Evolutionary conservation across 2,329 filamentous ascomycete species (phyloP).

Genomic region (Alternaria panax): DNA sequence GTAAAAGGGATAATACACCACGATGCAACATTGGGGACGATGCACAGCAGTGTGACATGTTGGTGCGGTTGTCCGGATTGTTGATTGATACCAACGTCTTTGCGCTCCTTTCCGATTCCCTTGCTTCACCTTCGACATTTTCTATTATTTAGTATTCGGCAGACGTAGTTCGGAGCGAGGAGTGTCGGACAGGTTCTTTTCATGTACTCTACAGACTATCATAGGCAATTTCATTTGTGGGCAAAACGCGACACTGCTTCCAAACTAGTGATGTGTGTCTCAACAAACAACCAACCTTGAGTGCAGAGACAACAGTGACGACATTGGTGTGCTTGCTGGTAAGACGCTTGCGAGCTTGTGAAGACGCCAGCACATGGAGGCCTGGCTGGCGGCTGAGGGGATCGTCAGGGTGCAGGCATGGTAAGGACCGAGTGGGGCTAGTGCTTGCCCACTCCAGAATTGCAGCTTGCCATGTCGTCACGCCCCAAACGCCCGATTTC

Average conservation of each 20-base stretch:
- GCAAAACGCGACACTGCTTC: conserved; percentile 10
- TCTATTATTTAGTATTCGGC: conserved; percentile 50
- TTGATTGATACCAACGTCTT: conserved; percentile 56
- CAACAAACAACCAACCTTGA: background rate
- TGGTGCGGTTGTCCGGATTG: conserved; percentile 50
- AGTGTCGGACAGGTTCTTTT: conserved; percentile 45
- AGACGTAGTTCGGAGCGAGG: conserved; percentile 45
- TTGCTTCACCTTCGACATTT: conserved; percentile 42
- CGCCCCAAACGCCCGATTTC: conserved; percentile 40
- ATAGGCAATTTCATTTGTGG: conserved; percentile 52
- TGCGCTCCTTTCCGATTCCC: conserved; percentile 49
- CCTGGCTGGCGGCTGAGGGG: conserved; percentile 31
- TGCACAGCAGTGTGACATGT: conserved; percentile 44
- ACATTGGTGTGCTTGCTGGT: conserved; percentile 11
- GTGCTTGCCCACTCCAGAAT: conserved; percentile 29
- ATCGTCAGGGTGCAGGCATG: conserved; percentile 38
- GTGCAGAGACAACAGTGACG: conserved; percentile 11
- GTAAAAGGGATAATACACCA: conserved; percentile 48
- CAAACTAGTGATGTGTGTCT: conserved; percentile 3
- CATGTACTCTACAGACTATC: conserved; percentile 53
- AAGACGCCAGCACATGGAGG: conserved; percentile 18
- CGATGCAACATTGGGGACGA: conserved; percentile 39
- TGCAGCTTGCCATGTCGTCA: conserved; percentile 46
- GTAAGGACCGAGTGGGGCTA: conserved; percentile 22
- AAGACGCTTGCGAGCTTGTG: conserved; percentile 10